Evolutionary conservation across 78 protist species (phyloP), one percentile per base, ranked within the genome.

Genomic region (Dictyostelium brefeldianum): DNA sequence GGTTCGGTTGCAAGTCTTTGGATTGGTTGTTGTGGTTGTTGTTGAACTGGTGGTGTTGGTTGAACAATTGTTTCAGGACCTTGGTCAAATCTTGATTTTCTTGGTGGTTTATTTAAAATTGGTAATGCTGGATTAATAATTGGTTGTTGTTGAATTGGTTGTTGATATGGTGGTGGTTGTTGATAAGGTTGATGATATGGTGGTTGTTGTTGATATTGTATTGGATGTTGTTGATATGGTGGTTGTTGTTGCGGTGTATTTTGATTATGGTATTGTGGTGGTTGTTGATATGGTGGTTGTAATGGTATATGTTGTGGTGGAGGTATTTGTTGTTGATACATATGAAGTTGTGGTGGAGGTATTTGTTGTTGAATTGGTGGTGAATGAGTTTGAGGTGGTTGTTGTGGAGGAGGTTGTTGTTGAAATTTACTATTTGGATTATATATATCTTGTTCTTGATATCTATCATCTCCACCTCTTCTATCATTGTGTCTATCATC

Each of bases 1-100:
- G 70, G 70, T 62, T 62, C 43, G 4, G n/a, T 62, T 62, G 70
- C 22, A 11, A 62, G 3, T 17, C 10, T 62, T 62, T 10, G 27
- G 18, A 15, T 50, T 73, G 36, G 79, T 43, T 70, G 78, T 71
- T 41, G 25, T 70, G 29, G 78, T 70, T 67, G 75, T 8, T 69
- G 78, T 69, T 6, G 9, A 11, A 36, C 8, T 29, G 43, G 74
- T 70, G 78, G 51, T 29, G 78, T 5, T 41, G 20, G 46, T 14
- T 11, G 18, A 27, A 27, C 14, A 46, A 46, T 47, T 46, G 11
- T 73, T 29, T 47, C 79, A 4, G 79, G 51, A n/a, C 25, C 54
- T 73, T 73, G 79, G n/a, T 73, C 56, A 46, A 73, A 73, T 73
- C 51, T 47, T 15, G 56, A 46, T 41, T 27, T 27, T 70, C 54